phyloP scores from a whole-genome alignment of 164 flowering plant genomes.

The Tetracentron sinense region DNA sequence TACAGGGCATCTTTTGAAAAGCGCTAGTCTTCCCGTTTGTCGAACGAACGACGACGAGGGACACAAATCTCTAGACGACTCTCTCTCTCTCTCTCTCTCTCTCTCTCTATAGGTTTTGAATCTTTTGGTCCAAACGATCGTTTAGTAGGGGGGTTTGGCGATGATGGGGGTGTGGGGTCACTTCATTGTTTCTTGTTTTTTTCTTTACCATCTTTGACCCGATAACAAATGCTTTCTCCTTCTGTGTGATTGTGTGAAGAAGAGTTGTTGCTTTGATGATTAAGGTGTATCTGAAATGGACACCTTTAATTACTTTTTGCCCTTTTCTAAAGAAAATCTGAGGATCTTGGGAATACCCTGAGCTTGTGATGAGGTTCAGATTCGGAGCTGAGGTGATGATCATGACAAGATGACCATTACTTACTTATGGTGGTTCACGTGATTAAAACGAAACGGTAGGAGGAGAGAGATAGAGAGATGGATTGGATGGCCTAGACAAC shows the following conservation, averaged over 20 bases:
- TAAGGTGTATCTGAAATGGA: slow-evolving; percentile 25
- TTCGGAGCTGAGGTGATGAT: slow-evolving; percentile 1
- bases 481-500: too few relatives aligned
- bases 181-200: neutral
- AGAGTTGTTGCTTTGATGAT: slow-evolving; percentile 56
- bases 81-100: slow-evolving; percentile 31
- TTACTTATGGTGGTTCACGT: too few relatives aligned
- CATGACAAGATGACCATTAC: too few relatives aligned
- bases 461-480: too few relatives aligned
- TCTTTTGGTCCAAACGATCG: slow-evolving; percentile 22
- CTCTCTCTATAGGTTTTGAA: slow-evolving; percentile 16
- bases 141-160: too few relatives aligned
- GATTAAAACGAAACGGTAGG: too few relatives aligned
- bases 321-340: slow-evolving; percentile 8
- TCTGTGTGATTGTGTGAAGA: too few relatives aligned
- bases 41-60: slow-evolving; percentile 28
- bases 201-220: slow-evolving; percentile 30
- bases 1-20: slow-evolving; percentile 68
- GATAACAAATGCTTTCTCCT: too few relatives aligned
- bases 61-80: slow-evolving; percentile 58
- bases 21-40: slow-evolving; percentile 66
- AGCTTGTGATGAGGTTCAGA: neutral
- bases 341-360: slow-evolving; percentile 18
- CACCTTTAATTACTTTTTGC: slow-evolving; percentile 10
- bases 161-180: slow-evolving; percentile 28